These are phyloP conservation scores for Arthrobotrys sphaeroides DNA, from an alignment of 2,329 filamentous ascomycete genomes.

Conservation along the genomic window DNA sequence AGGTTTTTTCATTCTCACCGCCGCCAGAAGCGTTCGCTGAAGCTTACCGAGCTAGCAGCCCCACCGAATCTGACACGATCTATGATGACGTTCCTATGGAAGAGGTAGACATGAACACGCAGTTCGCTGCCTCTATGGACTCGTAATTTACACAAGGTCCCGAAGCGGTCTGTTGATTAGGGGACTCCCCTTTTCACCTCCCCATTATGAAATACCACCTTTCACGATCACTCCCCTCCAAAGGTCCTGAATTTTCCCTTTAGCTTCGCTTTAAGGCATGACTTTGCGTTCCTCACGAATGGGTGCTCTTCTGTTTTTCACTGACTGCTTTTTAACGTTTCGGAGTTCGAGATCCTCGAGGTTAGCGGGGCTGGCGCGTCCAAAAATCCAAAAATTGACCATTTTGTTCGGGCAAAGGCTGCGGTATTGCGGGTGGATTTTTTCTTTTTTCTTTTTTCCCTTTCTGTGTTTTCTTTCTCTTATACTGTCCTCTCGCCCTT, in stretches of 20 bases:
- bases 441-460: slow-evolving; percentile 51
- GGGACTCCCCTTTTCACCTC: background rate
- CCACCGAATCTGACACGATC: slow-evolving; percentile 55
- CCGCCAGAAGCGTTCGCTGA: slow-evolving; percentile 74
- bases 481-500: background rate
- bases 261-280: slow-evolving; percentile 36
- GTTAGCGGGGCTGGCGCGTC: slow-evolving; percentile 54
- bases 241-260: slow-evolving; percentile 22
- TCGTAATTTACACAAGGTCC: background rate
- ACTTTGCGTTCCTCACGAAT: no score
- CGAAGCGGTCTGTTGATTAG: background rate
- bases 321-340: slow-evolving; percentile 53
- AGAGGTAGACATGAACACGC: slow-evolving; percentile 56
- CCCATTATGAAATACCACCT: slow-evolving; percentile 5
- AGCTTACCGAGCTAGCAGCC: slow-evolving; percentile 55
- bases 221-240: background rate
- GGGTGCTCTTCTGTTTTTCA: slow-evolving; percentile 39
- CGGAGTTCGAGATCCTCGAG: slow-evolving; percentile 54
- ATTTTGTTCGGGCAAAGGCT: slow-evolving; percentile 50
- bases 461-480: slow-evolving; percentile 27
- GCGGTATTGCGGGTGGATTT: slow-evolving; percentile 38
- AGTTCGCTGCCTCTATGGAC: slow-evolving; percentile 45
- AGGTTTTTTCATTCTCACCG: slow-evolving; percentile 96
- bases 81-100: slow-evolving; percentile 57
- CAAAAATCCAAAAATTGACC: slow-evolving; percentile 45